These are phyloP conservation scores for Fabrea salina DNA, from an alignment of 169 alveolate genomes.

Conservation along the genomic window DNA sequence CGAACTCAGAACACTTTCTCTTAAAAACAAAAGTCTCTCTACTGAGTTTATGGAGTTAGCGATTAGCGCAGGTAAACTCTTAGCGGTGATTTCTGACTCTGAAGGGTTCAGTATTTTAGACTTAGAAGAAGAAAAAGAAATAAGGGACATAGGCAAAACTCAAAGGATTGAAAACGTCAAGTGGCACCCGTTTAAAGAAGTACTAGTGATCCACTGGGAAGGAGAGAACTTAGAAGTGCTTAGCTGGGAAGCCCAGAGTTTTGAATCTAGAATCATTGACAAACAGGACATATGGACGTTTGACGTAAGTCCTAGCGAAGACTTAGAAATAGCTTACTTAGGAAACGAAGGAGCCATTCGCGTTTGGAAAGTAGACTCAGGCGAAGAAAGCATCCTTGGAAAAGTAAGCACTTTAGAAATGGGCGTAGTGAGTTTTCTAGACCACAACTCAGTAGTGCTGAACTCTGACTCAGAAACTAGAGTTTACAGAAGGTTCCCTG, in stretches of 20 bases:
- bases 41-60: neutral
- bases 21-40: neutral
- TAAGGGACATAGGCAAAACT: neutral
- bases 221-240: neutral
- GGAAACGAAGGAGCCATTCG: neutral
- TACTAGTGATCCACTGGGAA: neutral
- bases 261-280: neutral
- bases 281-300: neutral
- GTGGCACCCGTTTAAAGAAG: neutral
- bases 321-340: neutral
- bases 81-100: neutral
- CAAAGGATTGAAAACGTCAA: neutral
- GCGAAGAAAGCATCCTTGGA: neutral
- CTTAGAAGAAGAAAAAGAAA: neutral
- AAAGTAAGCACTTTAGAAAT: too few species aligned
- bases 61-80: neutral
- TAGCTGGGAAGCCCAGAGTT: neutral
- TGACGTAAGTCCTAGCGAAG: neutral
- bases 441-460: too few species aligned
- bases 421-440: too few species aligned
- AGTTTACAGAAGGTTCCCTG: too few species aligned
- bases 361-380: neutral
- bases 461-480: too few species aligned
- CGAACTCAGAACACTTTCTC: neutral
- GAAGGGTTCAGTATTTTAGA: neutral